Evolutionary conservation across 2,329 filamentous ascomycete species (phyloP), one percentile per base, ranked within the genome.

Genomic region (Colletotrichum sp.): DNA sequence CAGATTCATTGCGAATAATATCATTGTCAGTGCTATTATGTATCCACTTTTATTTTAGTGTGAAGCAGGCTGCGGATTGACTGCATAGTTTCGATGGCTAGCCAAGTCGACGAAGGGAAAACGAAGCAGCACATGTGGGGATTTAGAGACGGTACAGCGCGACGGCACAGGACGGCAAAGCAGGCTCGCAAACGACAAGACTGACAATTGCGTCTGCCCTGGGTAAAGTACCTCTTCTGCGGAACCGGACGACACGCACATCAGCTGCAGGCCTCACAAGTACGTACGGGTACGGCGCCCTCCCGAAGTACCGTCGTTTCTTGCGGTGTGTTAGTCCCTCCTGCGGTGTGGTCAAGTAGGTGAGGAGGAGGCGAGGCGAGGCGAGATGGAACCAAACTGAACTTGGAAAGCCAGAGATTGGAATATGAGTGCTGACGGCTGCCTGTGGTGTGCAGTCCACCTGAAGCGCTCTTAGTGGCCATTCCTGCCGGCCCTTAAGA

Each of bases 61-160:
- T 63, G 58, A 76, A 69, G 57, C 74, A 73, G 71, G 70, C 74
- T 69, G 69, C 34, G 64, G 52, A 52, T 73, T 67, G 57, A 57
- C 43, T 30, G 73, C 57, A 65, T 58, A 73, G 34, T 12, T 58
- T 43, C 57, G 6, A 43, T n/a, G 69, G 63, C 72, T 72, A 72
- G 69, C 32, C 38, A 58, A 67, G 72, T 28, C 52, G 68, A 67
- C n/a, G 21, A 48, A 28, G 21, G 60, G 57, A 52, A 32, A 68
- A 36, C n/a, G 21, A 30, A 58, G n/a, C 30, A 38, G 26, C 38
- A 57, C 43, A 21, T 34, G 74, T 68, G 65, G 74, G 34, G 58
- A 68, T 26, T 58, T 32, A 34, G 68, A 55, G 43, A 72, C 63
- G 30, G 69, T 57, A 43, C 48, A 71, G 67, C 58, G 57, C 34